phyloP scores from a whole-genome alignment of 192 early-diverging fungal genomes.

The Linnemannia exigua region DNA sequence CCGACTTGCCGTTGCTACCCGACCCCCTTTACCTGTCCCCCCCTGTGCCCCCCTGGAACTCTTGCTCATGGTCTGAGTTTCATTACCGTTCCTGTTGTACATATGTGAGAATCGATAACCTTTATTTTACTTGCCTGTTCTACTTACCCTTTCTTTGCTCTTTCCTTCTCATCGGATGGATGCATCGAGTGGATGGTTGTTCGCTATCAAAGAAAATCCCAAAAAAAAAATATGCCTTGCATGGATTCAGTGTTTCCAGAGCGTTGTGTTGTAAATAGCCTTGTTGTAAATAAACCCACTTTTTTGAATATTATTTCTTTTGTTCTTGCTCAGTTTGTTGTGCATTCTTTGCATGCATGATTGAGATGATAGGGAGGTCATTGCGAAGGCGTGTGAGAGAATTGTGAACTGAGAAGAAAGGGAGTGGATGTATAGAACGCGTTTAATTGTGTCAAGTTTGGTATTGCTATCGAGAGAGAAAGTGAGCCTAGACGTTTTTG shows the following conservation, averaged over 20 bases:
- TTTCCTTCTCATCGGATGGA: too few species aligned
- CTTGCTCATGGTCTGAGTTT: not conserved
- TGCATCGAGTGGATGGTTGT: too few species aligned
- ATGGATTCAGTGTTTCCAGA: conserved; percentile 10
- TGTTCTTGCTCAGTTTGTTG: not conserved
- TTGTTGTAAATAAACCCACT: conserved; percentile 15
- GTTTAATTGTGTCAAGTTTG: not conserved
- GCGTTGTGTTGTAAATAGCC: conserved; percentile 4
- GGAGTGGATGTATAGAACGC: too few species aligned
- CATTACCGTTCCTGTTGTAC: conserved; percentile 10
- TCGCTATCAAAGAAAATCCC: not conserved
- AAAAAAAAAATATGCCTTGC: conserved; percentile 10
- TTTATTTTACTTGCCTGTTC: too few species aligned
- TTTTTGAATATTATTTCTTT: not conserved
- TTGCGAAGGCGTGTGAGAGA: too few species aligned
- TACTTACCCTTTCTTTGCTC: too few species aligned
- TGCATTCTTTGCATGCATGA: too few species aligned
- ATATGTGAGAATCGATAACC: conserved; percentile 9
- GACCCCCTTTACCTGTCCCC: not conserved
- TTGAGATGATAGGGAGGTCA: not conserved
- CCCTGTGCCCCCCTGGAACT: not conserved
- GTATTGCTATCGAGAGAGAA: not conserved
- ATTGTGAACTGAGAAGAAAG: too few species aligned
- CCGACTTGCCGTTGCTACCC: not conserved
- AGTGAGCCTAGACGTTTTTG: not conserved